Evolutionary conservation across 164 flowering plant genomes (phyloP).

Genomic region (Sextonia rubra): DNA sequence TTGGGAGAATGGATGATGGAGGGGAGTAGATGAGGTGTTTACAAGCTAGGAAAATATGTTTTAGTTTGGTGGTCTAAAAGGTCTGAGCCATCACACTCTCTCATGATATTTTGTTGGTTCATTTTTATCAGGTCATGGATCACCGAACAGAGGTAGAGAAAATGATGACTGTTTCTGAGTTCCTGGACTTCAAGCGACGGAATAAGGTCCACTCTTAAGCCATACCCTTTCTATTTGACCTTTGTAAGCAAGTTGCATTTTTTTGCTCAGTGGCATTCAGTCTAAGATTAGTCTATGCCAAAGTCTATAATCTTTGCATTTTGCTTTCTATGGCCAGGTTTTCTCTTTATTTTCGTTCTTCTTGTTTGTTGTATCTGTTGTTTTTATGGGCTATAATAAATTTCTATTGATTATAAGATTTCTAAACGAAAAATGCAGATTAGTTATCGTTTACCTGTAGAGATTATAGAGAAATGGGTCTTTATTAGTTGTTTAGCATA

Average conservation of each 20-base stretch:
- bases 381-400: too few relatives aligned
- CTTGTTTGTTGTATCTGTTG: too few relatives aligned
- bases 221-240: background rate
- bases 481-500: too few relatives aligned
- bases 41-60: background rate
- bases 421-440: too few relatives aligned
- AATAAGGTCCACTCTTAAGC: conserved; percentile 54
- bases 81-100: background rate
- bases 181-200: conserved; percentile 93
- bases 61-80: background rate
- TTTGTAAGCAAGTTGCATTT: background rate
- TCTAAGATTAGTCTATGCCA: background rate
- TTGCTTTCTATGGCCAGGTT: too few relatives aligned
- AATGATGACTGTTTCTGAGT: conserved; percentile 67
- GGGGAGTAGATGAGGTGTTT: too few relatives aligned
- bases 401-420: too few relatives aligned
- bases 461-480: too few relatives aligned
- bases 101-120: background rate
- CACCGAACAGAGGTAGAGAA: conserved; percentile 87
- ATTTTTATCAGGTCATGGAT: conserved; percentile 80
- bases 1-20: too few relatives aligned
- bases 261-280: background rate
- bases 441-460: too few relatives aligned
- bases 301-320: too few relatives aligned
- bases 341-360: too few relatives aligned